Evolutionary conservation across 768 basidiomycete genomes (phyloP).

Genomic region (Nidula microcarpa): DNA sequence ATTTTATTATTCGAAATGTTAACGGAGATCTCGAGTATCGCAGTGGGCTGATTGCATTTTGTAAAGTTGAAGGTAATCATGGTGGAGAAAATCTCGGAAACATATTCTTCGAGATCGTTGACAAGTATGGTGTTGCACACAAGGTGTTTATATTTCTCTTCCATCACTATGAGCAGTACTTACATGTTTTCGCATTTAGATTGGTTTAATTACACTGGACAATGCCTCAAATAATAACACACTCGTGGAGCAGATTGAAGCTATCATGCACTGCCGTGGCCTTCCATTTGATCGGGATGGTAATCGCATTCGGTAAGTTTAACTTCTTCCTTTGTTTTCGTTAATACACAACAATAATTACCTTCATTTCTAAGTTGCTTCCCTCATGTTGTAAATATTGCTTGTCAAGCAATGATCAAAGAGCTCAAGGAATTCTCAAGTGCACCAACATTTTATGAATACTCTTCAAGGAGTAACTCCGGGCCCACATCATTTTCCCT

Average conservation of each 20-base stretch:
- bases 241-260: background rate
- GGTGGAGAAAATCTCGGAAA: background rate
- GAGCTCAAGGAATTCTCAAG: background rate
- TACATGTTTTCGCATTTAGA: background rate
- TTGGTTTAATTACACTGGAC: conserved; percentile 1
- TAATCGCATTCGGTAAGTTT: background rate
- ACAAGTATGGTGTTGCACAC: background rate
- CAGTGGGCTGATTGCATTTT: background rate
- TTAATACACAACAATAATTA: no score
- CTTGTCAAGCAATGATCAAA: background rate
- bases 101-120: background rate
- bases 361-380: background rate
- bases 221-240: background rate
- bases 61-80: background rate
- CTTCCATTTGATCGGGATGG: background rate
- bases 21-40: conserved; percentile 1
- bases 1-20: background rate
- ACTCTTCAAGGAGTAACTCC: no score
- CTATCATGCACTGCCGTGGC: background rate
- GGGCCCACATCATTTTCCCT: no score
- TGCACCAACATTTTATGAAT: no score
- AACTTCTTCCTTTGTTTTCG: no score
- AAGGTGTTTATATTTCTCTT: background rate
- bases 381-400: background rate
- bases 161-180: background rate